Conservation (phyloP, 495 filamentous ascomycete species). For the Elasticomyces elasticus region DNA sequence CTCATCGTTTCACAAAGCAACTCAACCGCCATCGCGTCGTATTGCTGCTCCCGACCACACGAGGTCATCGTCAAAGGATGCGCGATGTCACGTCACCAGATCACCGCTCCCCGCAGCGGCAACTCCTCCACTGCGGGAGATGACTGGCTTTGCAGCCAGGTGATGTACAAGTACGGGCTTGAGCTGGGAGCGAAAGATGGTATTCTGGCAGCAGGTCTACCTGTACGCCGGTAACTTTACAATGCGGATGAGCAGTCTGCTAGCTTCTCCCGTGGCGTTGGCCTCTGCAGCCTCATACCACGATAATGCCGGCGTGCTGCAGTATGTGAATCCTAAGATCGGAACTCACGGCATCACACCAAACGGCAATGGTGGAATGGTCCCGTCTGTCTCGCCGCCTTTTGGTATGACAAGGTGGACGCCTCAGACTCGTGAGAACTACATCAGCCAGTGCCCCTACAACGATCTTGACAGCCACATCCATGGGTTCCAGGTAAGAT, state of each 20-base stretch:
- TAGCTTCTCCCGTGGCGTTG: neutral
- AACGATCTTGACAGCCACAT: slow-evolving; percentile 15
- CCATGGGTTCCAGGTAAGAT: too few relatives aligned
- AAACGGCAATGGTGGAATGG: slow-evolving; percentile 21
- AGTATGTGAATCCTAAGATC: slow-evolving; percentile 22
- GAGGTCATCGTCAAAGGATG: neutral
- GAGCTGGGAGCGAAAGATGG: neutral
- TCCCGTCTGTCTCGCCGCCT: slow-evolving; percentile 19
- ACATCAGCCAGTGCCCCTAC: slow-evolving; percentile 21
- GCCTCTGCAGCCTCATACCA: slow-evolving; percentile 15
- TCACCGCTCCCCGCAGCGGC: neutral
- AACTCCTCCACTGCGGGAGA: neutral
- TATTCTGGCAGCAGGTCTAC: neutral
- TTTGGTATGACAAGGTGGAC: slow-evolving; percentile 24
- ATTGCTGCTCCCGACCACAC: neutral
- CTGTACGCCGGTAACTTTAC: neutral
- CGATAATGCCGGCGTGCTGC: slow-evolving; percentile 18
- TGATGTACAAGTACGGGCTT: neutral
- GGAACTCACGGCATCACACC: slow-evolving; percentile 19
- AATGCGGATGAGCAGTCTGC: neutral
- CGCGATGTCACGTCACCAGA: neutral
- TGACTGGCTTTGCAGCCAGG: neutral
- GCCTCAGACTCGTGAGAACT: slow-evolving; percentile 21
- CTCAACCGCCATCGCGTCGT: neutral
- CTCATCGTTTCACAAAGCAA: neutral